phyloP scores from a whole-genome alignment of 1,284 basidiomycete species.

The Cutaneotrichosporon sp. region DNA sequence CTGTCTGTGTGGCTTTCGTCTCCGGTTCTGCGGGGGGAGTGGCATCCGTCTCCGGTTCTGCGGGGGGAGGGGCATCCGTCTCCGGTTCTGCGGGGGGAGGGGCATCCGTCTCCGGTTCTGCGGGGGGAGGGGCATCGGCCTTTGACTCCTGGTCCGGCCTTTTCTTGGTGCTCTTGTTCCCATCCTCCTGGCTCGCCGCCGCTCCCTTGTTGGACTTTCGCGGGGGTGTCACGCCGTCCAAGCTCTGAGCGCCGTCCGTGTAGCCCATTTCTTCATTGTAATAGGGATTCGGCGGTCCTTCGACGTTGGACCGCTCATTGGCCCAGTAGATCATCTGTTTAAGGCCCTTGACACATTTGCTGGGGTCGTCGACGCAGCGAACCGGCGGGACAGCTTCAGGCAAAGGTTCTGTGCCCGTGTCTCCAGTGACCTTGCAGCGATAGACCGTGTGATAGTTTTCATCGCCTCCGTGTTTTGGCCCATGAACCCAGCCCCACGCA shows the following conservation, averaged over 20 bases:
- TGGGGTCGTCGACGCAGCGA: neutral
- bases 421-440: slow-evolving; percentile 41
- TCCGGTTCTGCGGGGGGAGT: too few species aligned
- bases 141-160: too few species aligned
- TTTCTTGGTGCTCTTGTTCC: too few species aligned
- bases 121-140: too few species aligned
- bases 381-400: slow-evolving; percentile 30
- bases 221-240: too few species aligned
- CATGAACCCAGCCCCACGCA: slow-evolving; percentile 63
- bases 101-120: too few species aligned
- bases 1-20: too few species aligned
- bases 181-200: too few species aligned
- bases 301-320: slow-evolving; percentile 28
- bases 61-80: too few species aligned
- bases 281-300: slow-evolving; percentile 52
- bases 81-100: too few species aligned
- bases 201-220: too few species aligned
- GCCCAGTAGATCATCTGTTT: slow-evolving; percentile 13
- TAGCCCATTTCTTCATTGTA: slow-evolving; percentile 45
- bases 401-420: slow-evolving; percentile 15
- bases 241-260: slow-evolving; percentile 46
- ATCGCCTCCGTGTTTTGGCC: slow-evolving; percentile 14
- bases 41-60: too few species aligned
- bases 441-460: slow-evolving; percentile 36
- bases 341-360: slow-evolving; percentile 29